Evolutionary conservation across 2,329 filamentous ascomycete species (phyloP).

Genomic region (Furcasterigmium sp.): DNA sequence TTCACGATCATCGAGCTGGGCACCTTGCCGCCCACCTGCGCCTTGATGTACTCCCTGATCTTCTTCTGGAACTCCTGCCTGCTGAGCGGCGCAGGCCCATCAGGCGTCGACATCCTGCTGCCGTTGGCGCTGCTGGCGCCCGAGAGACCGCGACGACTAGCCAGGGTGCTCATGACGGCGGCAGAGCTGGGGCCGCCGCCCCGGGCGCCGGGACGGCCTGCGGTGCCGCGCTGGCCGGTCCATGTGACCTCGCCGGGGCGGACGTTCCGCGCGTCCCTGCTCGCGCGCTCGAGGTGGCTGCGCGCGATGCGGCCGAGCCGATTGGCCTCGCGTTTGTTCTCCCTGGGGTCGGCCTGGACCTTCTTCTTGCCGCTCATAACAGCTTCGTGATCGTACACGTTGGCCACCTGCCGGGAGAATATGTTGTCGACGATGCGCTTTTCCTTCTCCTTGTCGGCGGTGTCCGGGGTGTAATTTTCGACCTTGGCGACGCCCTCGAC

Average conservation of each 20-base stretch:
- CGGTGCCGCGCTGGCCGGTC: slow-evolving; percentile 80
- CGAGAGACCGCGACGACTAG: slow-evolving; percentile 50
- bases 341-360: slow-evolving; percentile 66
- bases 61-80: slow-evolving; percentile 62
- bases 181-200: slow-evolving; percentile 49
- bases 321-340: slow-evolving; percentile 78
- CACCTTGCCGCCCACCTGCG: slow-evolving; percentile 68
- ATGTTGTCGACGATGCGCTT: slow-evolving; percentile 83
- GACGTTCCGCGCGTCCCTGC: slow-evolving; percentile 64
- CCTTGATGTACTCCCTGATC: slow-evolving; percentile 72
- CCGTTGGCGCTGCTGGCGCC: slow-evolving; percentile 29
- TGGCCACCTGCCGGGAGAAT: slow-evolving; percentile 82
- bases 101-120: not conserved
- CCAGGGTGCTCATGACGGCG: slow-evolving; percentile 50
- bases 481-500: slow-evolving; percentile 33
- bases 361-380: slow-evolving; percentile 75
- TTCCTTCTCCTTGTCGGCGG: slow-evolving; percentile 48
- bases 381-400: slow-evolving; percentile 87
- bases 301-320: slow-evolving; percentile 74
- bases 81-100: slow-evolving; percentile 40
- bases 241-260: slow-evolving; percentile 87
- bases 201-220: slow-evolving; percentile 60
- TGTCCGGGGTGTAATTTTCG: slow-evolving; percentile 22
- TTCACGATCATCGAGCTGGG: slow-evolving; percentile 83
- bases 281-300: slow-evolving; percentile 66